Percentiles rank a stretch among this genome's conserved stretches.
Conservation (phyloP, 2,329 filamentous ascomycete species). For the Fusarium nanum region DNA sequence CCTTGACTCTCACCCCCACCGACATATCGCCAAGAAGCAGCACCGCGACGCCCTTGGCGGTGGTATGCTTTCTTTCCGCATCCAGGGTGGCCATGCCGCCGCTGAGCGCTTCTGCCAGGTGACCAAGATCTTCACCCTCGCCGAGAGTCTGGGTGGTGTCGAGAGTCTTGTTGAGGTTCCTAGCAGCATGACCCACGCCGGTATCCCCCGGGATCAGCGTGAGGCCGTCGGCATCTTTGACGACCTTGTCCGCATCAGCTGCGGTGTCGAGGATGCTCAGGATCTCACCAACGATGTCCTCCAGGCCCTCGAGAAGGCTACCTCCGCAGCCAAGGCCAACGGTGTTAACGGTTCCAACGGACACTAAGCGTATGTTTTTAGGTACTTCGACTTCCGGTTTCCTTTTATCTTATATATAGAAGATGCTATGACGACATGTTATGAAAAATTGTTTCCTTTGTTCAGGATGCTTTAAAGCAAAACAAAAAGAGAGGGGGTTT, state of each 20-base stretch:
- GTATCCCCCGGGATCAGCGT: slow-evolving; percentile 89
- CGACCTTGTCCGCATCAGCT: slow-evolving; percentile 92
- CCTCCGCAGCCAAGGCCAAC: slow-evolving; percentile 53
- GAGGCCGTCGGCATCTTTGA: slow-evolving; percentile 96
- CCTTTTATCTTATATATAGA: slow-evolving; percentile 20
- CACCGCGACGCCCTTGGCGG: slow-evolving; percentile 95
- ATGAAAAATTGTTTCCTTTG: slow-evolving; percentile 35
- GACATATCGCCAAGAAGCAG: slow-evolving; percentile 86
- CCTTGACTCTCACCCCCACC: slow-evolving; percentile 86
- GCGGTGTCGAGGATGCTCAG: slow-evolving; percentile 89
- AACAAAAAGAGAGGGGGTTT: slow-evolving; percentile 27
- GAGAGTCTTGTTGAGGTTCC: slow-evolving; percentile 94
- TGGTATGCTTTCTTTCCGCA: slow-evolving; percentile 97
- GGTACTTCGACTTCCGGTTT: slow-evolving; percentile 4
- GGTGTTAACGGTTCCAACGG: slow-evolving; percentile 47
- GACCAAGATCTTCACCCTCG: slow-evolving; percentile 91
- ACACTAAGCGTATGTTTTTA: slow-evolving; percentile 26
- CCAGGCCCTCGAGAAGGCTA: slow-evolving; percentile 83
- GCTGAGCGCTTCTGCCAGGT: slow-evolving; percentile 92
- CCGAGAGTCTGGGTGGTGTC: slow-evolving; percentile 91
- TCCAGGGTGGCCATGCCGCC: slow-evolving; percentile 85
- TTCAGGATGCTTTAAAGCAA: slow-evolving; percentile 22
- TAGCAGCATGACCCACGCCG: slow-evolving; percentile 95
- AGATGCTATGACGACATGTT: slow-evolving; percentile 34
- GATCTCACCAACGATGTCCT: slow-evolving; percentile 86